Evolutionary conservation across 1,284 basidiomycete species (phyloP).

Genomic region (Ganoderma resinaceum): DNA sequence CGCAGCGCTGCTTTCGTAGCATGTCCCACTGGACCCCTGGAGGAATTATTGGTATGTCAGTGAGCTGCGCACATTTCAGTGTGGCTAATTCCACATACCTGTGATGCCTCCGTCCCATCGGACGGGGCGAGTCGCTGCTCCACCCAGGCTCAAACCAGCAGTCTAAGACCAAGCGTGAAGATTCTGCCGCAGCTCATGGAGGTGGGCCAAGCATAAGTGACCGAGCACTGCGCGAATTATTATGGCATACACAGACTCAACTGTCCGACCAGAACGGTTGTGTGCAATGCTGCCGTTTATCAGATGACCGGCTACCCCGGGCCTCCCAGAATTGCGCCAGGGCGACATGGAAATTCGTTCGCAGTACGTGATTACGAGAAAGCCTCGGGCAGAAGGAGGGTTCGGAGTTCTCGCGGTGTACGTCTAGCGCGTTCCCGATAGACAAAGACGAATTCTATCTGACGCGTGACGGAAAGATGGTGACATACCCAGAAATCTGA

Average conservation of each 20-base stretch:
- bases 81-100: neutral
- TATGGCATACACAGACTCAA: neutral
- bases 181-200: neutral
- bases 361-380: neutral
- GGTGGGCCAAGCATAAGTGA: neutral
- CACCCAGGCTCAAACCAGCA: neutral
- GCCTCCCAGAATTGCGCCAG: neutral
- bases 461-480: neutral
- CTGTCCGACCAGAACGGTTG: neutral
- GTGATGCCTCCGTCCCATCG: neutral
- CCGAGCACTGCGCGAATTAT: neutral
- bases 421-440: neutral
- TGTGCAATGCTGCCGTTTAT: neutral
- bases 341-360: neutral
- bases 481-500: conserved; percentile 68
- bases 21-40: neutral
- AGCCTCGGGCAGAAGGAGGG: neutral
- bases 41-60: neutral
- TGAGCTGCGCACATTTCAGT: neutral
- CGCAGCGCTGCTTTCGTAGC: neutral
- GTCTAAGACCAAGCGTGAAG: neutral
- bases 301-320: neutral
- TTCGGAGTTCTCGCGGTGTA: neutral
- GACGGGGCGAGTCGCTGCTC: neutral
- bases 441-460: neutral